These are phyloP conservation scores for Periglandula ipomoeae DNA, from an alignment of 2,329 filamentous ascomycete species.

Conservation along the genomic window DNA sequence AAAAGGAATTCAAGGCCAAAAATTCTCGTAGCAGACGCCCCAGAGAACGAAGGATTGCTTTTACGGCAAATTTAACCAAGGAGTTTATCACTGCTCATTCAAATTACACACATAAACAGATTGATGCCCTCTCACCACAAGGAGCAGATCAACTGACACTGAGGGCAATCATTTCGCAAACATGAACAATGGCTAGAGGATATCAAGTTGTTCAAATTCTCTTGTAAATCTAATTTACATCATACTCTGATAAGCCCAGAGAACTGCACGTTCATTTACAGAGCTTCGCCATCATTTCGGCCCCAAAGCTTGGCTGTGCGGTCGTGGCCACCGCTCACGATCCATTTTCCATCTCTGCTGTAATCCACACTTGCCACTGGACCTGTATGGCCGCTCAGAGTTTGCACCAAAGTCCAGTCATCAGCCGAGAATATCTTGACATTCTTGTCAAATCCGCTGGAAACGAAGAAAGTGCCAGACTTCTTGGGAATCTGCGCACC, in stretches of 20 bases:
- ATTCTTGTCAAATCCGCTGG: constrained; percentile 85
- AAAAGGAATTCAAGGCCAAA: no score
- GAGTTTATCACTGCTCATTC: no score
- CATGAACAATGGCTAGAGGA: neutral
- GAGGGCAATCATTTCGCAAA: no score
- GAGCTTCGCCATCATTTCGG: constrained; percentile 60
- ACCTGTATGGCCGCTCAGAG: constrained; percentile 79
- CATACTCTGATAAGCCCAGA: neutral
- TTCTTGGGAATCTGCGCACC: constrained; percentile 67
- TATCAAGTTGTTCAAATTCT: neutral
- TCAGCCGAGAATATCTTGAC: constrained; percentile 95
- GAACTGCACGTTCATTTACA: constrained; percentile 23
- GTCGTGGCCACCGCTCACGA: constrained; percentile 90
- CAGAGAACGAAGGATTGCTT: no score
- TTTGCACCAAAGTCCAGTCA: constrained; percentile 87
- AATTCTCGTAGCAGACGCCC: no score
- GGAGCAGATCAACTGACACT: no score
- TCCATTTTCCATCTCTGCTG: constrained; percentile 78
- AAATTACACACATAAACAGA: no score
- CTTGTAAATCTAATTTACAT: neutral
- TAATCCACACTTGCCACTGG: constrained; percentile 89
- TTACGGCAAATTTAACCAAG: no score
- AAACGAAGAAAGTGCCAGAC: constrained; percentile 84
- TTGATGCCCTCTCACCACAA: no score
- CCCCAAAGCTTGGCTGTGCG: constrained; percentile 95